phyloP scores from a whole-genome alignment of 2,329 filamentous ascomycete genomes.

The Sporothrix phasma region DNA sequence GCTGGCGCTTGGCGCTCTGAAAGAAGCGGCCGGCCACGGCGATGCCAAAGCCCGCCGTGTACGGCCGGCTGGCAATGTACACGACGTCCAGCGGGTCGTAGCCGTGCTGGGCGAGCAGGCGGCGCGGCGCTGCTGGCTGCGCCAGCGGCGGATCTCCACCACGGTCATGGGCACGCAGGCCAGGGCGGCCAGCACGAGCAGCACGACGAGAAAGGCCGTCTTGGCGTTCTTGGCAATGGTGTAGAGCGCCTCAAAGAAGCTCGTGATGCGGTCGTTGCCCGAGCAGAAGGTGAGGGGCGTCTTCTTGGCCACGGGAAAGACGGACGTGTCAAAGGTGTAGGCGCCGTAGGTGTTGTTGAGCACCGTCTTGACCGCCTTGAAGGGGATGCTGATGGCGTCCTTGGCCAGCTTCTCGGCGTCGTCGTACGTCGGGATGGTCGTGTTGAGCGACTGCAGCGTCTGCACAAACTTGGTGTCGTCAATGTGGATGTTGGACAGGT shows the following conservation, averaged over 20 bases:
- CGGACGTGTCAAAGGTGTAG: conserved; percentile 67
- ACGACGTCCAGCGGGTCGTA: conserved; percentile 80
- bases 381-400: conserved; percentile 64
- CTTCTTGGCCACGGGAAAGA: conserved; percentile 78
- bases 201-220: conserved; percentile 65
- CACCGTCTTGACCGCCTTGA: conserved; percentile 64
- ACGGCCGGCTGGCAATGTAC: conserved; percentile 76
- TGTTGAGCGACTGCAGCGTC: conserved; percentile 62
- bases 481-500: conserved; percentile 61
- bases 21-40: conserved; percentile 53
- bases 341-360: conserved; percentile 61
- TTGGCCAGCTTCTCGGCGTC: conserved; percentile 76
- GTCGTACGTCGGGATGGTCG: conserved; percentile 70
- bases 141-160: conserved; percentile 69
- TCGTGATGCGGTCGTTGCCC: conserved; percentile 67
- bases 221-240: conserved; percentile 57
- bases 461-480: conserved; percentile 55
- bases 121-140: conserved; percentile 59
- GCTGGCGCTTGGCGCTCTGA: conserved; percentile 50
- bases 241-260: conserved; percentile 70
- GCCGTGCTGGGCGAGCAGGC: conserved; percentile 49
- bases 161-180: conserved; percentile 67
- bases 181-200: conserved; percentile 40
- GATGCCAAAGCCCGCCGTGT: conserved; percentile 63
- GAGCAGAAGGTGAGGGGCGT: conserved; percentile 80